Percentiles rank a stretch among this genome's conserved stretches.
These are phyloP conservation scores for Sphaerostilbella broomeana DNA, from an alignment of 2,329 filamentous ascomycete species.

Conservation along the genomic window DNA sequence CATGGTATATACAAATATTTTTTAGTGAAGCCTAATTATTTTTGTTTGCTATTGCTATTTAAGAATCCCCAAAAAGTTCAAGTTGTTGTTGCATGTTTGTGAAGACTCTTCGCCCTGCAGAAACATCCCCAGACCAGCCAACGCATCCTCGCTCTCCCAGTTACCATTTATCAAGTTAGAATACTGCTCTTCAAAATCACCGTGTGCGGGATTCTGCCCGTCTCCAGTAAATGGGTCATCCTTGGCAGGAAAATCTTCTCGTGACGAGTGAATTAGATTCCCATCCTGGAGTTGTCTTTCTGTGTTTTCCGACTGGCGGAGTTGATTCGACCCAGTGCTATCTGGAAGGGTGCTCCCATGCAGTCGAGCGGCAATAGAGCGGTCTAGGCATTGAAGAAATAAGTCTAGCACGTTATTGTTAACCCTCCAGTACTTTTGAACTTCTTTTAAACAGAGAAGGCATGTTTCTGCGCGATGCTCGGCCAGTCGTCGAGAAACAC, in stretches of 20 bases:
- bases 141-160: constrained; percentile 30
- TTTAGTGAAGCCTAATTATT: no score
- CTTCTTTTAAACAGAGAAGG: constrained; percentile 31
- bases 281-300: no score
- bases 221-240: no score
- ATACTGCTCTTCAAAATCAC: constrained; percentile 29
- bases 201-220: constrained; percentile 13
- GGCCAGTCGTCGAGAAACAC: constrained; percentile 28
- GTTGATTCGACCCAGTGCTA: no score
- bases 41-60: not conserved
- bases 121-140: constrained; percentile 29
- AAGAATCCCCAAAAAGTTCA: constrained; percentile 26
- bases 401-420: constrained; percentile 34
- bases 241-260: no score
- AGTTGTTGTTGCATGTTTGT: constrained; percentile 21
- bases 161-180: constrained; percentile 29
- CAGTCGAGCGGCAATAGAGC: constrained; percentile 30
- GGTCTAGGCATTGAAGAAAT: constrained; percentile 32
- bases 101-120: constrained; percentile 27
- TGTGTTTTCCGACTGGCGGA: no score
- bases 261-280: no score
- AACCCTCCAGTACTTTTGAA: constrained; percentile 35
- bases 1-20: no score
- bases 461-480: constrained; percentile 33
- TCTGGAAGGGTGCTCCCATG: no score